Evolutionary conservation across 2,329 filamentous ascomycete species (phyloP), one percentile per base, ranked within the genome.

Genomic region (Atkinsonella texensis): DNA sequence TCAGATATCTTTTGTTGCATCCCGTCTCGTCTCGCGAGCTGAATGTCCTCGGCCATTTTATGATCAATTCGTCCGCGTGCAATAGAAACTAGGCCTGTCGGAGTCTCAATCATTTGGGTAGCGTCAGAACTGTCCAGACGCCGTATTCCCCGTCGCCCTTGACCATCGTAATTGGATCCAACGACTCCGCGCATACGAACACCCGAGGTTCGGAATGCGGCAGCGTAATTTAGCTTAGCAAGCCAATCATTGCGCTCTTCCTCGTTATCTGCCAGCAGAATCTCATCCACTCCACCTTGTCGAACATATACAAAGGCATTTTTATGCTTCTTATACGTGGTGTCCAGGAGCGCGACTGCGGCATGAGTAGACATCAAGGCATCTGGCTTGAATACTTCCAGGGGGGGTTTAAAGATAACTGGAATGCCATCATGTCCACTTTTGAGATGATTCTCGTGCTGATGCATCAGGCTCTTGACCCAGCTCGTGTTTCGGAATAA

Each of bases 211-310:
- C 89, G 81, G 66, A 97, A 97, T 1, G 93, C 88, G 9, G 93
- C 90, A 35, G 91, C 91, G 64, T 97, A 97, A 65, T 98, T 98
- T 54, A 98, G 78, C 62, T 95, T 93, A 8, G 87, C 87, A 31
- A 98, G 74, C 93, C 93, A 98, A 63, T 98, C 93, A 61, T 96
- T 95, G 77, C 95, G 83, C 60, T 98, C 93, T 1, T 81, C 74
- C 60, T 98, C 93, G 50, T 82, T 89, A 60, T 96, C 90, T 5
- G 93, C 91, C 17, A 97, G 73, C 39, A 98, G 84, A 0, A 91
- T 84, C 64, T 98, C 93, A 62, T 98, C 91, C 40, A 90, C 74
- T 1, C 89, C 87, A 48, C 87, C 86, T 57, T 93, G 87, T 32
- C 89, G 82, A 54, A 95, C 87, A 60, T 96, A 91, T 13, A 90